phyloP scores from a whole-genome alignment of 2,329 filamentous ascomycete species.

The Myriosclerotinia duriaeana region DNA sequence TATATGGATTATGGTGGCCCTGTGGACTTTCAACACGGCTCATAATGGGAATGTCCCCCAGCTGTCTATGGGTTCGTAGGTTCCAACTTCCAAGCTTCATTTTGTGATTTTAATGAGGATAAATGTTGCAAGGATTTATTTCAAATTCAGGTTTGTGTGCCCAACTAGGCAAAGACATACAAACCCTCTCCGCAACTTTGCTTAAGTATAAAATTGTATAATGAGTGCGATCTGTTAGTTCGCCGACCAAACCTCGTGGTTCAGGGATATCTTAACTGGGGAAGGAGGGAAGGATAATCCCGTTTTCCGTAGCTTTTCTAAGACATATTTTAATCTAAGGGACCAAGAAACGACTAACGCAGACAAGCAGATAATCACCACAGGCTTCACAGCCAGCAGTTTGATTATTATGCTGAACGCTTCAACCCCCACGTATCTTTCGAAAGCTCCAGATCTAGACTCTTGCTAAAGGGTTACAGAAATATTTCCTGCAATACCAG shows the following conservation, averaged over 20 bases:
- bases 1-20: background rate
- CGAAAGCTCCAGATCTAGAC: background rate
- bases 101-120: background rate
- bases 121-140: background rate
- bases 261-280: constrained; percentile 15
- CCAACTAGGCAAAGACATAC: background rate
- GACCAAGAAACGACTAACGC: background rate
- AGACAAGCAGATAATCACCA: background rate
- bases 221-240: background rate
- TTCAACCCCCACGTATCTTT: background rate
- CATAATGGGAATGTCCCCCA: background rate
- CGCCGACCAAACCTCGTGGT: constrained; percentile 21
- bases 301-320: constrained; percentile 4
- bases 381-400: background rate
- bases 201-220: background rate
- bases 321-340: constrained; percentile 15
- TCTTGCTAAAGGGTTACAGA: background rate
- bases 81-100: background rate
- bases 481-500: background rate
- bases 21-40: constrained; percentile 9
- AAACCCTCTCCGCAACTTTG: background rate
- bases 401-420: constrained; percentile 9
- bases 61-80: constrained; percentile 9
- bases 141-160: background rate
- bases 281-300: constrained; percentile 7